phyloP scores from a whole-genome alignment of 148 eudicot genomes.

The Chenopodium berlandieri region DNA sequence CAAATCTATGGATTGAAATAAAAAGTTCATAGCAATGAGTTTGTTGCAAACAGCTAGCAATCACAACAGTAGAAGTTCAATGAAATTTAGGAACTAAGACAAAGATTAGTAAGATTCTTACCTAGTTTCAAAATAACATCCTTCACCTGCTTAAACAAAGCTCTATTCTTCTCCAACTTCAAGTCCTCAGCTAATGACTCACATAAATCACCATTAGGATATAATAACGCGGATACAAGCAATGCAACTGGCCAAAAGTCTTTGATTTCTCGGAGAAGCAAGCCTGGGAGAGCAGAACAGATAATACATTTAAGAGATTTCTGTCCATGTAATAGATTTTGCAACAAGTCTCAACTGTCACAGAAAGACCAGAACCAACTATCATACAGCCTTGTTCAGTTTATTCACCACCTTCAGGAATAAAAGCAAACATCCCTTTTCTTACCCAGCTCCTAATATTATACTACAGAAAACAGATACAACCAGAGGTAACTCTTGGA shows the following conservation, averaged over 20 bases:
- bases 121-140: constrained; percentile 53
- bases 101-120: constrained; percentile 20
- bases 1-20: background rate
- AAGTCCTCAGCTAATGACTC: constrained; percentile 34
- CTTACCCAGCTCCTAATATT: background rate
- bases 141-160: constrained; percentile 48
- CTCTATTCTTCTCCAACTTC: constrained; percentile 45
- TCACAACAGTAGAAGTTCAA: background rate
- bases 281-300: constrained; percentile 40
- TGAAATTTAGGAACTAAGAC: background rate
- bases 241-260: constrained; percentile 83
- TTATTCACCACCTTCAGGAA: background rate
- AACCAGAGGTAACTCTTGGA: background rate
- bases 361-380: background rate
- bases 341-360: background rate
- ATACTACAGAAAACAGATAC: background rate
- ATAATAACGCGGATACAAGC: constrained; percentile 54
- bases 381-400: background rate
- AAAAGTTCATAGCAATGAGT: background rate
- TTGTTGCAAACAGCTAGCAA: background rate
- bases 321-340: background rate
- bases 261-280: constrained; percentile 82
- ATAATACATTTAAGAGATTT: background rate
- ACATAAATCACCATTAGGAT: constrained; percentile 32
- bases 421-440: background rate